These are phyloP conservation scores for Apiospora aurea DNA, from an alignment of 2,329 filamentous ascomycete species.

Conservation along the genomic window DNA sequence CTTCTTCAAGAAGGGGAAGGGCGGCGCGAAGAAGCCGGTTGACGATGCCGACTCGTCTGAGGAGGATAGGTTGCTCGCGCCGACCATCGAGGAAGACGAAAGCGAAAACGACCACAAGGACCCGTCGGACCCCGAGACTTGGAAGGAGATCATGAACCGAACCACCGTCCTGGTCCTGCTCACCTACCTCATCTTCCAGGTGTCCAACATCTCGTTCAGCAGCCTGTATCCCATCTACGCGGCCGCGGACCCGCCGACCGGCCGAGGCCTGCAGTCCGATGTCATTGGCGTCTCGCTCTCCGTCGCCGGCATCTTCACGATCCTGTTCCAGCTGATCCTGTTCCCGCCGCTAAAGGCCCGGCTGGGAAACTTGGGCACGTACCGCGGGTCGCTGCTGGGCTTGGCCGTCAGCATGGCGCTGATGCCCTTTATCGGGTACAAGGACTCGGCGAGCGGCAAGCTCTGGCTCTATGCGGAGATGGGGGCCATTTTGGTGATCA, in stretches of 20 bases:
- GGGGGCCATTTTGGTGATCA: constrained; percentile 81
- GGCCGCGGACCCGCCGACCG: constrained; percentile 75
- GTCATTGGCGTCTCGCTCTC: constrained; percentile 88
- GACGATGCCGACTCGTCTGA: constrained; percentile 23
- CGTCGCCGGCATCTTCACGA: constrained; percentile 84
- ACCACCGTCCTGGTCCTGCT: constrained; percentile 82
- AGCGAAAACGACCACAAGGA: constrained; percentile 51
- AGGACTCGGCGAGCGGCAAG: constrained; percentile 66
- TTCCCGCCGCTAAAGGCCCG: constrained; percentile 81
- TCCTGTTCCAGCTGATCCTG: constrained; percentile 86
- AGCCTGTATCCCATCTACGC: constrained; percentile 94
- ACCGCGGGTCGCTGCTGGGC: constrained; percentile 78
- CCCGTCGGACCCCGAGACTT: constrained; percentile 55
- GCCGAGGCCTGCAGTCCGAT: constrained; percentile 75
- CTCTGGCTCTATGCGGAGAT: constrained; percentile 81
- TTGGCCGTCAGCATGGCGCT: constrained; percentile 83
- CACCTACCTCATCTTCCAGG: constrained; percentile 92
- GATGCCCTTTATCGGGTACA: constrained; percentile 90
- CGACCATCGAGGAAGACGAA: constrained; percentile 45
- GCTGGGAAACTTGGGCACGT: constrained; percentile 86
- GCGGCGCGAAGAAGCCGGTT: constrained; percentile 30
- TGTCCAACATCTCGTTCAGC: constrained; percentile 95
- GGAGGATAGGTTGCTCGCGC: constrained; percentile 36
- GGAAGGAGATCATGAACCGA: constrained; percentile 72
- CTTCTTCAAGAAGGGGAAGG: constrained; percentile 30